Percentiles rank a stretch among this genome's conserved stretches.
Evolutionary conservation across 2,329 filamentous ascomycete genomes (phyloP).

Genomic region (Aspergillus ochraceoroseus): DNA sequence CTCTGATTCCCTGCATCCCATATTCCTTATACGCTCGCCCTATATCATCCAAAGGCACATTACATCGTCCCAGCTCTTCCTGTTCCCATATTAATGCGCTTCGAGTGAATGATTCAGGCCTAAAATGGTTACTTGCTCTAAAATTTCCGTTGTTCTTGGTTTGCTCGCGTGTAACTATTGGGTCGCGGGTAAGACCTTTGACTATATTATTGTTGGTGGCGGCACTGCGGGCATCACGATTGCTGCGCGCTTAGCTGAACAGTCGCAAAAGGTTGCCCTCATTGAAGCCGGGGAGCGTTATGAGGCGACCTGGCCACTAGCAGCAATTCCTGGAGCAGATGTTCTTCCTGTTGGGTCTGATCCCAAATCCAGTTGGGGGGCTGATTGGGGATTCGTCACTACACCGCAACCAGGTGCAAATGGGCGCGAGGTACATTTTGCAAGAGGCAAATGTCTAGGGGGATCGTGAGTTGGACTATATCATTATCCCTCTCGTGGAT

Average conservation of each 20-base stretch:
- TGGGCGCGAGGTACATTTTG: conserved; percentile 24
- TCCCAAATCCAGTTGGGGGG: conserved; percentile 13
- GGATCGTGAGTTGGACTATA: background rate
- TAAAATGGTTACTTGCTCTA: too few species aligned
- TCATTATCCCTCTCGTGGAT: too few species aligned
- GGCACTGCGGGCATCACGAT: conserved; percentile 26
- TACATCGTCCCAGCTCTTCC: too few species aligned
- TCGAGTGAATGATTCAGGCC: too few species aligned
- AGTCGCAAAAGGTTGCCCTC: conserved; percentile 24
- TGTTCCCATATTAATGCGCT: too few species aligned
- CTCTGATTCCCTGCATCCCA: too few species aligned
- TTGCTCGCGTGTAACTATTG: background rate
- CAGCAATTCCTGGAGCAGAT: conserved; percentile 21
- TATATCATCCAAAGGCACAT: too few species aligned
- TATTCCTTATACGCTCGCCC: too few species aligned
- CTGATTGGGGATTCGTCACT: conserved; percentile 28
- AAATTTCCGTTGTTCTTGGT: too few species aligned
- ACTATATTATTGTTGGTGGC: conserved; percentile 28
- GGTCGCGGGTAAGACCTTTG: conserved; percentile 13
- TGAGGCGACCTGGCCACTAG: conserved; percentile 20
- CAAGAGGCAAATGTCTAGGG: conserved; percentile 18
- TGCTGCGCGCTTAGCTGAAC: conserved; percentile 26
- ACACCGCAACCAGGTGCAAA: conserved; percentile 23
- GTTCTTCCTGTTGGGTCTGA: conserved; percentile 23
- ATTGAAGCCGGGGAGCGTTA: conserved; percentile 31